phyloP scores from a whole-genome alignment of 2,329 filamentous ascomycete genomes.

The Diaporthe sp. region DNA sequence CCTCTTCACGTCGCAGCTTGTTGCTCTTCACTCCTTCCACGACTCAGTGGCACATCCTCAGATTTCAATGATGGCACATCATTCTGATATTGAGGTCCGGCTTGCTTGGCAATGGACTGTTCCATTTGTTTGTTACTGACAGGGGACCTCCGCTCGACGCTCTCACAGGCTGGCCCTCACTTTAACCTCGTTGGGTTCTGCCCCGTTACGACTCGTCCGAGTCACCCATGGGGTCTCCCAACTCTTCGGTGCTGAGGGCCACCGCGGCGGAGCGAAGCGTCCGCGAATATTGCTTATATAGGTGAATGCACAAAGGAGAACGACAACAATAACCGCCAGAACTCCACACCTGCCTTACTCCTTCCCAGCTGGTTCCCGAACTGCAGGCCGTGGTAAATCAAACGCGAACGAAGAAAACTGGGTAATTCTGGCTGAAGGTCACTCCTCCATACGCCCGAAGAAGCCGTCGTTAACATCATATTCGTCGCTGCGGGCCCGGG shows the following conservation, averaged over 20 bases:
- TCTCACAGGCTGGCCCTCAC: slow-evolving; percentile 69
- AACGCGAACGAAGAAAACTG: slow-evolving; percentile 38
- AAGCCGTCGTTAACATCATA: slow-evolving; percentile 86
- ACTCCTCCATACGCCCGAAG: slow-evolving; percentile 97
- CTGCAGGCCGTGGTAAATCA: slow-evolving; percentile 41
- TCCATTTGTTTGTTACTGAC: slow-evolving; percentile 47
- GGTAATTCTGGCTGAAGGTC: slow-evolving; percentile 47
- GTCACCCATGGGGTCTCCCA: slow-evolving; percentile 57
- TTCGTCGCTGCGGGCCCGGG: slow-evolving; percentile 80
- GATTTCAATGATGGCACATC: background rate
- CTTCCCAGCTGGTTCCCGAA: slow-evolving; percentile 42
- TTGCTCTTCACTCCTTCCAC: slow-evolving; percentile 8
- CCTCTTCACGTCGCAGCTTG: background rate
- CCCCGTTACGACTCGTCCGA: slow-evolving; percentile 42
- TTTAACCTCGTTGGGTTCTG: slow-evolving; percentile 78
- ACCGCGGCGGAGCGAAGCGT: slow-evolving; percentile 75
- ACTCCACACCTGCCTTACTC: slow-evolving; percentile 46
- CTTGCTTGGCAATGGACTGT: slow-evolving; percentile 48
- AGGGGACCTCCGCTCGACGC: slow-evolving; percentile 73
- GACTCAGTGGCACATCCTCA: background rate
- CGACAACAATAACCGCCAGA: slow-evolving; percentile 37
- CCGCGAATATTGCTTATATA: slow-evolving; percentile 60
- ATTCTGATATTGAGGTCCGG: slow-evolving; percentile 23
- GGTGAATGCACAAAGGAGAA: slow-evolving; percentile 64
- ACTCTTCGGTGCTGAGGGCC: slow-evolving; percentile 78